Percentiles rank a stretch among this genome's conserved stretches.
phyloP scores from a whole-genome alignment of 2,329 filamentous ascomycete genomes.

The Colletotrichum chrysophilum region DNA sequence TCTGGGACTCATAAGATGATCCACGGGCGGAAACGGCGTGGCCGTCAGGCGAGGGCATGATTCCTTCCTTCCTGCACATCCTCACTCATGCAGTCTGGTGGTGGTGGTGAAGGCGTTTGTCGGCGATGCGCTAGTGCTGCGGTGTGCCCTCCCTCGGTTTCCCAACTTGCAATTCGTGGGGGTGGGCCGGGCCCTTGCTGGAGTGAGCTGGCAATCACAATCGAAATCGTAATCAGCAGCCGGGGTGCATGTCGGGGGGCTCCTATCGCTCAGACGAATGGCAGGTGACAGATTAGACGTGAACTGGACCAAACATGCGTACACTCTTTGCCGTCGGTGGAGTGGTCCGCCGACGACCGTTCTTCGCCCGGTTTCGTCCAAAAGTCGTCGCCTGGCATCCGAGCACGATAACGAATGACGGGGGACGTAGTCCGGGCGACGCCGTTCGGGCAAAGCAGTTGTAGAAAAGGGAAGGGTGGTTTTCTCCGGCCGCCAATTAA shows the following conservation, averaged over 20 bases:
- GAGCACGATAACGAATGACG: background rate
- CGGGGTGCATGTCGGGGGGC: background rate
- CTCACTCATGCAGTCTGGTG: background rate
- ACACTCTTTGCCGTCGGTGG: background rate
- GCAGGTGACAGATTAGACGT: background rate
- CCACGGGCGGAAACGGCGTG: background rate
- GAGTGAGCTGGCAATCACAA: background rate
- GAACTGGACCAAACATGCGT: background rate
- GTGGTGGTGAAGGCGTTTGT: background rate
- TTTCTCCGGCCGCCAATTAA: background rate
- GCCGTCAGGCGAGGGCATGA: background rate
- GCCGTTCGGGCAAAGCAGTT: background rate
- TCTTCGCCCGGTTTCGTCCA: background rate
- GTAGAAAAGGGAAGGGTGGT: background rate
- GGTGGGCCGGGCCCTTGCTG: background rate
- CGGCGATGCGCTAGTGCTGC: background rate
- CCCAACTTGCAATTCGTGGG: background rate
- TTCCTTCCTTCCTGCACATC: background rate
- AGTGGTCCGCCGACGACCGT: background rate
- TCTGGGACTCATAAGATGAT: background rate
- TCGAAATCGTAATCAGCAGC: background rate
- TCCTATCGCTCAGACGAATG: background rate
- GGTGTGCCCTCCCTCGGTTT: background rate
- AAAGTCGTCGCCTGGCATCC: background rate
- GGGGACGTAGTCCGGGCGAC: background rate